Evolutionary conservation across 805 yeast species (phyloP).

Genomic region (Ogataea chonburiensis): DNA sequence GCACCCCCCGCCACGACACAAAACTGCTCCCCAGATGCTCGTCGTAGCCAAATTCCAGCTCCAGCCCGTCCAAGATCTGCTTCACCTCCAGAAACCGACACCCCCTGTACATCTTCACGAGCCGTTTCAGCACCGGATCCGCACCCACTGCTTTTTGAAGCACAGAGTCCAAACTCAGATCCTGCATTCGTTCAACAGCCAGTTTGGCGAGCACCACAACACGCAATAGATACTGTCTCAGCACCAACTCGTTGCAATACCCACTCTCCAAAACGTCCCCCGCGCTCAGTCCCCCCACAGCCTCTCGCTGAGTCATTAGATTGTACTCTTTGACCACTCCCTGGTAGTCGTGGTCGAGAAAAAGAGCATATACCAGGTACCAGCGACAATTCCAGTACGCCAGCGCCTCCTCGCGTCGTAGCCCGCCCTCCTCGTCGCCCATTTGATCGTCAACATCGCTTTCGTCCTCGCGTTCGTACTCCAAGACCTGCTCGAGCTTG

Average conservation of each 20-base stretch:
- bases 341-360: slow-evolving; percentile 25
- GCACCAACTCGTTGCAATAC: slow-evolving; percentile 20
- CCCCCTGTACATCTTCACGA: slow-evolving; percentile 24
- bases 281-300: slow-evolving; percentile 19
- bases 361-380: slow-evolving; percentile 28
- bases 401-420: slow-evolving; percentile 21
- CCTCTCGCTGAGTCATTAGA: slow-evolving; percentile 11
- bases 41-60: slow-evolving; percentile 20
- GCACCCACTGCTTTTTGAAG: slow-evolving; percentile 22
- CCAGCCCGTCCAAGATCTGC: slow-evolving; percentile 11
- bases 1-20: slow-evolving; percentile 22
- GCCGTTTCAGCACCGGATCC: slow-evolving; percentile 23
- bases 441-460: slow-evolving; percentile 20
- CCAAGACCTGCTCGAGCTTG: slow-evolving; percentile 23
- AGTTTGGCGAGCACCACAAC: slow-evolving; percentile 22
- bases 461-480: slow-evolving; percentile 21
- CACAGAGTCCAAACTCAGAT: slow-evolving; percentile 15
- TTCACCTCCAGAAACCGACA: slow-evolving; percentile 30
- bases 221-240: slow-evolving; percentile 21
- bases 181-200: slow-evolving; percentile 15
- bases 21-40: slow-evolving; percentile 27
- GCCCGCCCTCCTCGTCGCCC: slow-evolving; percentile 13
- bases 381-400: slow-evolving; percentile 34
- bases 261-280: slow-evolving; percentile 18
- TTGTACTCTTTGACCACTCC: slow-evolving; percentile 25